Conservation (phyloP, 2,329 filamentous ascomycete genomes). For the Alternaria triticina region DNA sequence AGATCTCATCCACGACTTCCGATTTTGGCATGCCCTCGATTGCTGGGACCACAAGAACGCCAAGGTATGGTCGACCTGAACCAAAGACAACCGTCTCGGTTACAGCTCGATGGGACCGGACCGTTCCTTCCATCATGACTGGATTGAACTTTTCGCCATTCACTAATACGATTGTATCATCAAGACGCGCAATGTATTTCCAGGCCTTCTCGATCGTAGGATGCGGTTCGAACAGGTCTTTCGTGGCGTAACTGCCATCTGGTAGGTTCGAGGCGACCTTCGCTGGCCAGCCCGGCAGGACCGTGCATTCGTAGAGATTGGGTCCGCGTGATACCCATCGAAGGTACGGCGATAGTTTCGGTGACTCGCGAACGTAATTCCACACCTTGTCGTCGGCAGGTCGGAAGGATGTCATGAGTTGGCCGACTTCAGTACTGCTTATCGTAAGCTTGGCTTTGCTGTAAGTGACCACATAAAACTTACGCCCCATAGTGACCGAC, state of each 20-base stretch:
- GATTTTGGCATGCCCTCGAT: not conserved
- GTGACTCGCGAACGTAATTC: constrained; percentile 62
- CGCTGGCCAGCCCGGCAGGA: constrained; percentile 47
- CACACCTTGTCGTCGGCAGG: constrained; percentile 62
- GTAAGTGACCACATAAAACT: not conserved
- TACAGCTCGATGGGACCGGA: constrained; percentile 60
- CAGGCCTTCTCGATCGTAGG: constrained; percentile 53
- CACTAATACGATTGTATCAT: constrained; percentile 55
- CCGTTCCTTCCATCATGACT: constrained; percentile 59
- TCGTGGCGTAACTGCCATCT: constrained; percentile 30
- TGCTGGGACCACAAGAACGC: constrained; percentile 60
- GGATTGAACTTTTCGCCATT: constrained; percentile 60
- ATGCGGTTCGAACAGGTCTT: constrained; percentile 56
- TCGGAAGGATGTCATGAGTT: constrained; percentile 68
- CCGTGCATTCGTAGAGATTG: constrained; percentile 50
- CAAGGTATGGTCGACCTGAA: constrained; percentile 58
- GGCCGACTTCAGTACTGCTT: constrained; percentile 64
- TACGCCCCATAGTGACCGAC: constrained; percentile 64
- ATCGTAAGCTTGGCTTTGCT: not conserved
- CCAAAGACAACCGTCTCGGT: constrained; percentile 66
- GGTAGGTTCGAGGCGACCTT: constrained; percentile 30
- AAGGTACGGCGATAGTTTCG: constrained; percentile 52
- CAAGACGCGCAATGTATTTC: constrained; percentile 55
- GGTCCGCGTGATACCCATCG: constrained; percentile 47
- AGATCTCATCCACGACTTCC: constrained; percentile 52